These are phyloP conservation scores for Cladosporium halotolerans DNA, from an alignment of 2,329 filamentous ascomycete species.

Conservation along the genomic window DNA sequence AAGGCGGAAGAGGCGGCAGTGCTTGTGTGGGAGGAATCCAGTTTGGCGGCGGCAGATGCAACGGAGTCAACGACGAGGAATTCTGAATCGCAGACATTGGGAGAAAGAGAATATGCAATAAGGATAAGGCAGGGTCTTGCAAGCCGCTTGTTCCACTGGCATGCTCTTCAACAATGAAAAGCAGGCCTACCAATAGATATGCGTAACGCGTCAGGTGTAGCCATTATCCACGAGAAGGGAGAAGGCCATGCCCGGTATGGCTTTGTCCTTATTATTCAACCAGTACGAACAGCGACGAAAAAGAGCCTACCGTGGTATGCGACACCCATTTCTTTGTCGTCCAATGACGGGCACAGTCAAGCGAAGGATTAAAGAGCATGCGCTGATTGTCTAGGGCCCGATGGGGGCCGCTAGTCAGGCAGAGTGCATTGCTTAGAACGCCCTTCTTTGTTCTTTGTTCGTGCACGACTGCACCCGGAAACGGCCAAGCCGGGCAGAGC, in stretches of 20 bases:
- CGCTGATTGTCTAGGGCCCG: conserved; percentile 29
- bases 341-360: conserved; percentile 26
- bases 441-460: conserved; percentile 33
- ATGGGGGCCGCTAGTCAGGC: conserved; percentile 13
- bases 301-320: conserved; percentile 25
- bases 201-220: conserved; percentile 23
- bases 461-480: conserved; percentile 26
- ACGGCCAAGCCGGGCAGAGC: conserved; percentile 24
- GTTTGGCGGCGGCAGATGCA: conserved; percentile 13
- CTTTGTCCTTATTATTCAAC: conserved; percentile 29
- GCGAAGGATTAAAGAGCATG: conserved; percentile 19
- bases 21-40: conserved; percentile 23
- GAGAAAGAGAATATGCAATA: conserved; percentile 15
- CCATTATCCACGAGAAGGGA: conserved; percentile 21
- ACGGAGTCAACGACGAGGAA: conserved; percentile 10
- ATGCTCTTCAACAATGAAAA: conserved; percentile 29
- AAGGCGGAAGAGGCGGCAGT: conserved; percentile 12
- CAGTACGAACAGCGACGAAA: conserved; percentile 11
- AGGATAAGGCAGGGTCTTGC: conserved; percentile 24
- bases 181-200: conserved; percentile 22
- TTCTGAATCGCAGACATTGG: conserved; percentile 23
- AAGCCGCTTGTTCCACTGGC: conserved; percentile 28
- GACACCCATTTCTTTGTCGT: conserved; percentile 23
- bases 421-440: conserved; percentile 11
- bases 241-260: conserved; percentile 9